Evolutionary conservation across 192 early-diverging fungal species (phyloP).

Genomic region (Chytriomyces sp.): DNA sequence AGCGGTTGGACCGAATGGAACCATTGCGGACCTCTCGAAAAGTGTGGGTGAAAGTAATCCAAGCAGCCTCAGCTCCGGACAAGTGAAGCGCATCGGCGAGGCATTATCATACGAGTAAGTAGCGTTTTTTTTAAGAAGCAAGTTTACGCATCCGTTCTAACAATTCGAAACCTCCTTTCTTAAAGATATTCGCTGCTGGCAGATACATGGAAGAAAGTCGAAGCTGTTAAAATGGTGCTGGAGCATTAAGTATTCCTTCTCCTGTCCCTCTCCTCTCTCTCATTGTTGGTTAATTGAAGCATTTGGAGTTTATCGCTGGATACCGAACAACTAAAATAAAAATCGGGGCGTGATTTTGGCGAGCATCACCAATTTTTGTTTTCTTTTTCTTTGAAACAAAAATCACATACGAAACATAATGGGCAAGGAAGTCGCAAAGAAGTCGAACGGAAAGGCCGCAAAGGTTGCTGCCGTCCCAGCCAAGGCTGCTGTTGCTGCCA

Average conservation of each 20-base stretch:
- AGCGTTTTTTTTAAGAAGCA: neutral
- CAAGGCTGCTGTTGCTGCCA: conserved; percentile 12
- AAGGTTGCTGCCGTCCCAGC: neutral
- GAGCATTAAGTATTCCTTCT: neutral
- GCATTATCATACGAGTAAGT: conserved; percentile 9
- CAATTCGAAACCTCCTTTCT: neutral
- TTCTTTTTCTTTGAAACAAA: neutral
- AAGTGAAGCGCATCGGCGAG: conserved; percentile 9
- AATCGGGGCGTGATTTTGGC: neutral
- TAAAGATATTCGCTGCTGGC: conserved; percentile 21
- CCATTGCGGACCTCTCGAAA: neutral
- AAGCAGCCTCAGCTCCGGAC: neutral
- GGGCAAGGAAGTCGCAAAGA: conserved; percentile 26
- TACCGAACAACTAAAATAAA: too few relatives aligned
- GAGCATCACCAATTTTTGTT: neutral
- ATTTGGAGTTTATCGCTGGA: neutral
- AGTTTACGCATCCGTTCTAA: neutral
- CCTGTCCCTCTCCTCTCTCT: neutral
- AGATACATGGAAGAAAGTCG: conserved; percentile 31
- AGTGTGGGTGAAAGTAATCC: neutral
- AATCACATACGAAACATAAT: neutral
- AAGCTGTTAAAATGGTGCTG: conserved; percentile 5
- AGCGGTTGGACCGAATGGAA: neutral
- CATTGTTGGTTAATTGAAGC: neutral
- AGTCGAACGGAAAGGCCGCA: neutral